These are phyloP conservation scores for Metschnikowia matae DNA, from an alignment of 805 yeast genomes.

Conservation along the genomic window DNA sequence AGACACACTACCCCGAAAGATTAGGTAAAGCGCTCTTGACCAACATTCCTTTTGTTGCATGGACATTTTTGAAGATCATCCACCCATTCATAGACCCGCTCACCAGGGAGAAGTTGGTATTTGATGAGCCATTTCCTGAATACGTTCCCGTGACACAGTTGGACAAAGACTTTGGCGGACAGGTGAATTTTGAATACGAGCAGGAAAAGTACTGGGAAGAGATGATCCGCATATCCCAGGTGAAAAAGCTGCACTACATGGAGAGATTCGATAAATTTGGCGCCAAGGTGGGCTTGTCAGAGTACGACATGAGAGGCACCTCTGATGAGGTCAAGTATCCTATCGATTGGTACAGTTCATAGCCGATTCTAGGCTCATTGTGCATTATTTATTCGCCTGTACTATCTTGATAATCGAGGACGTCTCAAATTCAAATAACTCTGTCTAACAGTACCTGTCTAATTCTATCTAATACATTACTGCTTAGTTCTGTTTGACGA, in stretches of 20 bases:
- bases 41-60: conserved; percentile 90
- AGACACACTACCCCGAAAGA: conserved; percentile 96
- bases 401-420: neutral
- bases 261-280: conserved; percentile 72
- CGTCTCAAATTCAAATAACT: no score
- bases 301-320: conserved; percentile 63
- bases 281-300: conserved; percentile 71
- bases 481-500: no score
- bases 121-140: conserved; percentile 79
- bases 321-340: conserved; percentile 28
- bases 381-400: neutral
- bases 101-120: conserved; percentile 90
- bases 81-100: conserved; percentile 96
- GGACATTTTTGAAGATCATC: conserved; percentile 86
- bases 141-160: conserved; percentile 81
- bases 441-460: no score
- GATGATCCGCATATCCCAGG: conserved; percentile 55
- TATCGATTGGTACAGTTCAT: conserved; percentile 13
- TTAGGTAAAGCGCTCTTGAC: conserved; percentile 88
- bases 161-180: conserved; percentile 82
- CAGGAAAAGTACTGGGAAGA: conserved; percentile 80
- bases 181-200: conserved; percentile 74
- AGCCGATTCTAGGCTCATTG: neutral
- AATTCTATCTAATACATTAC: no score
- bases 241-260: conserved; percentile 59